A percentile compares a stretch with the other conserved stretches of the same genome.
Conservation (phyloP, 805 yeast genomes). For the Kuraishia cidri region DNA sequence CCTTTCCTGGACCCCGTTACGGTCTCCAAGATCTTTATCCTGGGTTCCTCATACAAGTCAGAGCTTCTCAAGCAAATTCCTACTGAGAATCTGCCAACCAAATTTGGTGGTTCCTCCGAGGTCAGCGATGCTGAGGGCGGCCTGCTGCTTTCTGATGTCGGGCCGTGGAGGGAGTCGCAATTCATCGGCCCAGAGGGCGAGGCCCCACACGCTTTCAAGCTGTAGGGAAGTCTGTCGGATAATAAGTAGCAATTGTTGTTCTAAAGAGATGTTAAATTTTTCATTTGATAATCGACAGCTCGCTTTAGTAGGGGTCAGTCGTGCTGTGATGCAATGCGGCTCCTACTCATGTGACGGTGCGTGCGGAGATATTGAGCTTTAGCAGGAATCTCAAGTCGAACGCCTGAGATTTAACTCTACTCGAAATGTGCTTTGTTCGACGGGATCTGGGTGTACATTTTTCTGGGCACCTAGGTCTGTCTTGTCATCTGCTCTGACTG, state of each 20-base stretch:
- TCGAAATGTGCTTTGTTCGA: too few relatives aligned
- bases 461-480: too few relatives aligned
- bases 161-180: slow-evolving; percentile 94
- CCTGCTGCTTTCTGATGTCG: slow-evolving; percentile 78
- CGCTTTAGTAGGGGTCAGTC: too few relatives aligned
- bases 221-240: too few relatives aligned
- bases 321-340: too few relatives aligned
- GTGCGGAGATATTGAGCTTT: too few relatives aligned
- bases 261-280: too few relatives aligned
- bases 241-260: background rate
- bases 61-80: slow-evolving; percentile 91
- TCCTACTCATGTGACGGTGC: too few relatives aligned
- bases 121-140: slow-evolving; percentile 68
- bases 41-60: slow-evolving; percentile 69
- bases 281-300: background rate
- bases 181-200: slow-evolving; percentile 94
- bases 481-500: too few relatives aligned
- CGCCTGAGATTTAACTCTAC: too few relatives aligned
- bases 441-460: too few relatives aligned
- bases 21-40: slow-evolving; percentile 85
- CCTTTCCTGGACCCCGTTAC: slow-evolving; percentile 97
- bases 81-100: slow-evolving; percentile 80
- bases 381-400: too few relatives aligned
- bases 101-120: slow-evolving; percentile 80
- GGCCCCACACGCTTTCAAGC: slow-evolving; percentile 56